Evolutionary conservation across 495 filamentous ascomycete genomes (phyloP), one percentile per base, ranked within the genome.

Genomic region (Cercophora sp.): DNA sequence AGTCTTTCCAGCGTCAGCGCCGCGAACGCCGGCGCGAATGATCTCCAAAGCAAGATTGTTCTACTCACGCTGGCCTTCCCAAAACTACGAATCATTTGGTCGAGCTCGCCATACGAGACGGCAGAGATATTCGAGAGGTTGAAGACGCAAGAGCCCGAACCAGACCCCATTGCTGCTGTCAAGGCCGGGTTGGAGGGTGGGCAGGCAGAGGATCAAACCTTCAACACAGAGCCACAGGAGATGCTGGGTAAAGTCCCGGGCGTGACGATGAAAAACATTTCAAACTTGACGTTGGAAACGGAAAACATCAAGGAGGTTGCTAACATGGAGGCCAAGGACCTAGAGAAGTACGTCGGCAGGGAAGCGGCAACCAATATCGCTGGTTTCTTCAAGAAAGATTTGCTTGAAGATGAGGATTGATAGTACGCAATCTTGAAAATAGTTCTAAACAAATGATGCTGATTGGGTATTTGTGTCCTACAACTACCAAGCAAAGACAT

Each of bases 91-190:
- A 85, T 98, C 45, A 91, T 98, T 56, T 98, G 93, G 93, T 92
- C 87, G 8, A 88, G 83, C 0, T 88, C 83, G 15, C 92, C 93
- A 0, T 96, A 96, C 64, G 92, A 98, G 67, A 97, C 94, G 1
- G 93, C 93, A 4, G 90, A 96, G 71, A 97, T 98, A 55, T 97
- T 97, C 67, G 84, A 88, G 31, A 86, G 91, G 59, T 75, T 98
- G 19, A 98, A 98, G 73, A 87, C 88, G 59, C 83, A 87, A 51
- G 83, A 88, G 55, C 75, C 85, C 3, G 93, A 98, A 70, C 94
- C 93, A 1, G 89, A 98, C 65, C 94, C 94, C 11, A 78, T 96
- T 19, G 82, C 80, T 3, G 93, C 94, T 2, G 88, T 95, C 3
- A 80, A 87, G 44, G 79, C 89, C 13, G 93, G 93, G 0, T 71